phyloP scores from a whole-genome alignment of 169 alveolate species.

The Plasmodium knowlesi region DNA sequence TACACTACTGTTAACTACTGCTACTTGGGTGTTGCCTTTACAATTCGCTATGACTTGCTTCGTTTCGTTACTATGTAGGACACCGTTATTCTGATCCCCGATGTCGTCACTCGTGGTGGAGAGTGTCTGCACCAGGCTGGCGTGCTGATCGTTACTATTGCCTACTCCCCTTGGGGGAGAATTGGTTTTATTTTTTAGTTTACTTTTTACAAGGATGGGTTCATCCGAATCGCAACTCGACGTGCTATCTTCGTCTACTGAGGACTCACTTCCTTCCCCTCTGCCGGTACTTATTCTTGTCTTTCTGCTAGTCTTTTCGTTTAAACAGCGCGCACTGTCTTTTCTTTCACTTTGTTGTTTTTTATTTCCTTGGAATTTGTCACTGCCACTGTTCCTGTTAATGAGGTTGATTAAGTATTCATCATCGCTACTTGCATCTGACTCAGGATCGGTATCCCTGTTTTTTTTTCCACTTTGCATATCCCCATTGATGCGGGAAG shows the following conservation, averaged over 20 bases:
- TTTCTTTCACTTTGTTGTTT: not conserved
- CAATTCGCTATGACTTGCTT: not conserved
- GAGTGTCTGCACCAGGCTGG: not conserved
- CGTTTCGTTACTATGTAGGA: not conserved
- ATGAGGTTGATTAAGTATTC: conserved; percentile 11
- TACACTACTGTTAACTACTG: not conserved
- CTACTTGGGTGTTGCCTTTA: not conserved
- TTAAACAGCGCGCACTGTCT: not conserved
- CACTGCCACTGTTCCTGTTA: not conserved
- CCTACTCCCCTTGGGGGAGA: not conserved
- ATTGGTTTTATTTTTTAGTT: conserved; percentile 4
- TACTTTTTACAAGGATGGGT: conserved; percentile 40
- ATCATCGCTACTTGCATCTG: conserved; percentile 57
- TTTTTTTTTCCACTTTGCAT: not conserved
- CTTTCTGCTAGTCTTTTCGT: not conserved
- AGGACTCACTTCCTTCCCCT: not conserved
- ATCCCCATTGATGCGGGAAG: not conserved
- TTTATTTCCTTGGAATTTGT: not conserved
- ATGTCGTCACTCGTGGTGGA: not conserved
- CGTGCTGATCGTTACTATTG: not conserved
- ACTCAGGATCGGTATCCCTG: not conserved
- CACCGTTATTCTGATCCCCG: not conserved
- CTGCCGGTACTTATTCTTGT: not conserved
- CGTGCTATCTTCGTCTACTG: not conserved
- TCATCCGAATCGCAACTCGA: conserved; percentile 58